Percentiles rank a stretch among this genome's conserved stretches.
Evolutionary conservation across 2,329 filamentous ascomycete genomes (phyloP).

Genomic region (Aspergillus caelatus): DNA sequence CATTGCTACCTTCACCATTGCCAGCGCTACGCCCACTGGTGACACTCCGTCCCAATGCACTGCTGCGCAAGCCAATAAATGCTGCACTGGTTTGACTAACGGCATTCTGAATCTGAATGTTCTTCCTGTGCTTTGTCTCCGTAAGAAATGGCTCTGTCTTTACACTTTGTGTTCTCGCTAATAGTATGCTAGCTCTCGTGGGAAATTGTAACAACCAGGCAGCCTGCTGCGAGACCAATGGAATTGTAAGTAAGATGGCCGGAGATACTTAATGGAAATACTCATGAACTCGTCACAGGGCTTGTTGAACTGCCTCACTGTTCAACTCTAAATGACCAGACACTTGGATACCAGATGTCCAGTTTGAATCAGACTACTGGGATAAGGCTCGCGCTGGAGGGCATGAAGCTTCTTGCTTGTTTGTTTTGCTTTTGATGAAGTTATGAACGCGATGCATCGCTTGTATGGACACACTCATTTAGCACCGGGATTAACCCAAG

Average conservation of each 20-base stretch:
- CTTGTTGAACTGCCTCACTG: not conserved
- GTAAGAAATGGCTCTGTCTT: not conserved
- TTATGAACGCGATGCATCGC: not conserved
- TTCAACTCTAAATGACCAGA: not conserved
- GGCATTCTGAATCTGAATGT: not conserved
- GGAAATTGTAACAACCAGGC: not conserved
- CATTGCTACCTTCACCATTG: not conserved
- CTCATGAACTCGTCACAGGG: not conserved
- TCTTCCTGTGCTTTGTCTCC: not conserved
- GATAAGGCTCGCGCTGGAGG: not conserved
- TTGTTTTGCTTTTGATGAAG: not conserved
- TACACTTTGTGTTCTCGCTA: not conserved
- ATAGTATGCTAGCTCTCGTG: not conserved
- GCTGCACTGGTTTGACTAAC: not conserved
- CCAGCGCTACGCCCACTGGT: not conserved
- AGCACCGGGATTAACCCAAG: not conserved
- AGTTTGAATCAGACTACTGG: not conserved
- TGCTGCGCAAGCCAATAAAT: not conserved
- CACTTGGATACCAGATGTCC: not conserved
- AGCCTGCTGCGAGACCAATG: not conserved
- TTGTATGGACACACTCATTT: not conserved
- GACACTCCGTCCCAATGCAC: not conserved
- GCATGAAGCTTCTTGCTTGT: not conserved
- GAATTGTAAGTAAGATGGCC: not conserved
- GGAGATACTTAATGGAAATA: not conserved